Percentiles rank a stretch among this genome's conserved stretches.
phyloP scores from a whole-genome alignment of 2,329 filamentous ascomycete genomes.

The Sarocladiaceae sp. region DNA sequence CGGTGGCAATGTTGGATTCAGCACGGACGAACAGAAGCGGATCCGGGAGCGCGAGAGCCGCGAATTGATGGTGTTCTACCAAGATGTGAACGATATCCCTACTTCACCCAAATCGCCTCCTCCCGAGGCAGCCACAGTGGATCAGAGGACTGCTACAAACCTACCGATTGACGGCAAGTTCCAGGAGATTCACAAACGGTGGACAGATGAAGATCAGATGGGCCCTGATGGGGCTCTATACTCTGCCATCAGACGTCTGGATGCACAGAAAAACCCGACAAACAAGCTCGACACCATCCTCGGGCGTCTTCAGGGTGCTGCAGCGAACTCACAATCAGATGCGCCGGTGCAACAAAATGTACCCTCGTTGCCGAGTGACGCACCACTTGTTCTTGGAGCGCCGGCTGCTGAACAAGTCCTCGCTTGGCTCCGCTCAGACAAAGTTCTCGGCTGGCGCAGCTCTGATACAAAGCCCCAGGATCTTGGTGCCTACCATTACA shows the following conservation, averaged over 20 bases:
- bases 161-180: conserved; percentile 36
- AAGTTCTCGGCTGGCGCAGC: conserved; percentile 36
- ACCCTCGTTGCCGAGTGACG: conserved; percentile 15
- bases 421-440: conserved; percentile 36
- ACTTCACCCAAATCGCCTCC: conserved; percentile 49
- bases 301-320: conserved; percentile 24
- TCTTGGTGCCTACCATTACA: conserved; percentile 30
- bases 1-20: conserved; percentile 44
- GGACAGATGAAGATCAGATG: conserved; percentile 39
- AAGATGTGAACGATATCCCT: conserved; percentile 47
- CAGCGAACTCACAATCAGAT: conserved; percentile 9
- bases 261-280: conserved; percentile 28
- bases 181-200: conserved; percentile 43
- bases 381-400: conserved; percentile 25
- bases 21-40: conserved; percentile 48
- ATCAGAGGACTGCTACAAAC: conserved; percentile 23
- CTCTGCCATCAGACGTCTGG: conserved; percentile 37
- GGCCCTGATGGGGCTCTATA: conserved; percentile 36
- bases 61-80: conserved; percentile 57
- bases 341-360: not conserved
- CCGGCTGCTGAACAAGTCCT: conserved; percentile 35
- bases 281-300: conserved; percentile 35
- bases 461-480: conserved; percentile 30
- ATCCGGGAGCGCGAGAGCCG: conserved; percentile 52
- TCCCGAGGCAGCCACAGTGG: conserved; percentile 22